Conservation (phyloP, 495 filamentous ascomycete species). For the Parmelia sp. region DNA sequence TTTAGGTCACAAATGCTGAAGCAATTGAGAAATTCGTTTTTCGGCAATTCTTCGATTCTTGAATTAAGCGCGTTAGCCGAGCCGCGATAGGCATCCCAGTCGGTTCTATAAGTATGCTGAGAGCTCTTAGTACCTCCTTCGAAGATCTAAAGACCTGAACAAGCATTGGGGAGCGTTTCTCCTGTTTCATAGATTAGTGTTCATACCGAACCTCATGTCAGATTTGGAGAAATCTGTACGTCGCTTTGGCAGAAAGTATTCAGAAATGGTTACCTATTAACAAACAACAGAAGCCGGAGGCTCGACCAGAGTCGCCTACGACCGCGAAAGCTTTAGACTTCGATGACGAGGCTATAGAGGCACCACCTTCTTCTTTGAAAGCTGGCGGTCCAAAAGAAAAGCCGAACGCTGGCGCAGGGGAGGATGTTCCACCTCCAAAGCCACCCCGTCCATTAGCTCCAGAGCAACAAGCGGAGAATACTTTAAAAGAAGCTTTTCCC, state of each 20-base stretch:
- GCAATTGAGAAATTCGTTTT: not conserved
- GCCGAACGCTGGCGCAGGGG: conserved; percentile 34
- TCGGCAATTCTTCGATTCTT: not conserved
- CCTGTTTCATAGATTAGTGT: not conserved
- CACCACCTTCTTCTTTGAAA: conserved; percentile 40
- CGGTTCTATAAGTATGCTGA: not conserved
- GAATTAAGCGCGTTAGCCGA: not conserved
- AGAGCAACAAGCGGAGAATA: conserved; percentile 76
- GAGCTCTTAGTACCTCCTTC: not conserved
- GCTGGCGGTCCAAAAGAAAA: conserved; percentile 31
- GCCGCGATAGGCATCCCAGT: not conserved
- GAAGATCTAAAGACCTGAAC: not conserved
- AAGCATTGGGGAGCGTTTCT: not conserved
- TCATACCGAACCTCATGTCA: conserved; percentile 14
- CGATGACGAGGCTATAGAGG: conserved; percentile 76
- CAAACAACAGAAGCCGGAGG: conserved; percentile 20
- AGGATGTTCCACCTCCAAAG: conserved; percentile 65
- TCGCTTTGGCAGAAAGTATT: not conserved
- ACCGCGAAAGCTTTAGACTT: conserved; percentile 78
- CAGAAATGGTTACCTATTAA: conserved; percentile 9
- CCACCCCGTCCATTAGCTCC: conserved; percentile 80
- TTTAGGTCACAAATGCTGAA: not conserved
- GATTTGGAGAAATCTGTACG: conserved; percentile 27
- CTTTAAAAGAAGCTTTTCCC: conserved; percentile 90
- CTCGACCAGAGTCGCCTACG: conserved; percentile 67